Base-by-base conservation (phyloP, 148 eudicot species). In the Rhododendron williamsianum region DNA sequence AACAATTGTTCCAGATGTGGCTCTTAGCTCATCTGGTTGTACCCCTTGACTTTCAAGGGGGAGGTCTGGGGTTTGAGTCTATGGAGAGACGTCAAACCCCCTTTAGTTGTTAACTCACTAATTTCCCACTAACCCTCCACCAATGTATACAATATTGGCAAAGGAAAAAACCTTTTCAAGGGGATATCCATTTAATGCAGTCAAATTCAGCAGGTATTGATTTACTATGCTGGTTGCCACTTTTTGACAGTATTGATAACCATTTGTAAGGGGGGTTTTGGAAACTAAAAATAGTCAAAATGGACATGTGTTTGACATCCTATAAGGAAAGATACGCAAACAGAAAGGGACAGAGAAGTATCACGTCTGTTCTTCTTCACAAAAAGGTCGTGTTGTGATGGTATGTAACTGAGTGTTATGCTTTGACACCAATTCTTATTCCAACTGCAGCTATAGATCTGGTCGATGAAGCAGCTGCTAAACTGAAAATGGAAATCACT, bases 401-500 rank as follows among this genome's bases (percentile, higher is more conserved):
- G 0, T 30, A 13, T 11, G 19, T 13, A 71, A 67, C 73, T 69
- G 18, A 4, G 76, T 71, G 38, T 71, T 71, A 13, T 30, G 36
- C 25, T 23, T 18, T 85, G 54, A 60, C 74, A 58, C 54, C 18
- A 6, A 13, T 21, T 25, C 11, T 43, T 30, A 54, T 88, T 78
- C 85, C 46, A 30, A 60, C 80, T 90, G 90, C 96, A 97, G 99
- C 99, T 74, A 97, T 97, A 86, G 99, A 71, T 35, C 76, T 71
- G 18, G 76, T 71, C 63, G 99, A 97, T 89, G 99, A 97, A 92
- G 99, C 99, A 46, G 99, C 99, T 83, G 99, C 99, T 25, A 97
- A 97, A 82, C 92, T 97, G 58, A 97, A 97, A 90, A 97, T 97
- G 99, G 99, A 97, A 86, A 97, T 97, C 41, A 97, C 99, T 54